phyloP scores from a whole-genome alignment of 352 stramenopile genomes.

The Blastocystis sp. region DNA sequence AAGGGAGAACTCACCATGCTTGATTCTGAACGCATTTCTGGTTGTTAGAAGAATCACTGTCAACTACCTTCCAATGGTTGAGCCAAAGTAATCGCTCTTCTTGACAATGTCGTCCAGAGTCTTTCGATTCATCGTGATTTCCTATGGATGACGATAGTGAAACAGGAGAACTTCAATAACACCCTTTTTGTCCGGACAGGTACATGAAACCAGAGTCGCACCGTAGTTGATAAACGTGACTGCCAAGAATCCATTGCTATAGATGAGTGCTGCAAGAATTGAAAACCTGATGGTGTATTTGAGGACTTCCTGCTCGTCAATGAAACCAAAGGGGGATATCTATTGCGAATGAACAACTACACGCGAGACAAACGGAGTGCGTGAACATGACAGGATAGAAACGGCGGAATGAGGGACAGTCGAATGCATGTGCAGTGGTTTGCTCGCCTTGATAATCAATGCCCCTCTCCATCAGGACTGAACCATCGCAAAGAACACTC shows the following conservation, averaged over 20 bases:
- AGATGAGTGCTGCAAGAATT: not conserved
- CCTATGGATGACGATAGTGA: not conserved
- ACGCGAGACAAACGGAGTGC: not conserved
- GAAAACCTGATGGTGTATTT: conserved; percentile 23
- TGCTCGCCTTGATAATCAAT: not conserved
- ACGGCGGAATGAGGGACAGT: not conserved
- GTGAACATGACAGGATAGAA: not conserved
- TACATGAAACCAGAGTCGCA: conserved; percentile 62
- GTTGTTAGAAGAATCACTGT: not conserved
- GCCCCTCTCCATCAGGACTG: too few relatives aligned
- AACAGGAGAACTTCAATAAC: not conserved
- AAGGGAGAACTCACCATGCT: conserved; percentile 47
- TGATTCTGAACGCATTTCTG: conserved; percentile 72
- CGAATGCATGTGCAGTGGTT: not conserved
- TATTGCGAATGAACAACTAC: not conserved
- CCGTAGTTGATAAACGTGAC: conserved; percentile 72
- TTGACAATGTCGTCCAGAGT: conserved; percentile 49
- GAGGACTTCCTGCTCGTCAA: conserved; percentile 10
- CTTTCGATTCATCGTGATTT: conserved; percentile 64
- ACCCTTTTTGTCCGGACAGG: conserved; percentile 41
- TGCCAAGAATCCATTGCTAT: conserved; percentile 63
- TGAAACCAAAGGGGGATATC: conserved; percentile 21
- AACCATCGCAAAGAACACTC: too few relatives aligned
- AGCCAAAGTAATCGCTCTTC: conserved; percentile 73
- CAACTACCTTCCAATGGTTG: conserved; percentile 56